Conservation (phyloP, 331 rosid genomes). For the Malus hybrid region DNA sequence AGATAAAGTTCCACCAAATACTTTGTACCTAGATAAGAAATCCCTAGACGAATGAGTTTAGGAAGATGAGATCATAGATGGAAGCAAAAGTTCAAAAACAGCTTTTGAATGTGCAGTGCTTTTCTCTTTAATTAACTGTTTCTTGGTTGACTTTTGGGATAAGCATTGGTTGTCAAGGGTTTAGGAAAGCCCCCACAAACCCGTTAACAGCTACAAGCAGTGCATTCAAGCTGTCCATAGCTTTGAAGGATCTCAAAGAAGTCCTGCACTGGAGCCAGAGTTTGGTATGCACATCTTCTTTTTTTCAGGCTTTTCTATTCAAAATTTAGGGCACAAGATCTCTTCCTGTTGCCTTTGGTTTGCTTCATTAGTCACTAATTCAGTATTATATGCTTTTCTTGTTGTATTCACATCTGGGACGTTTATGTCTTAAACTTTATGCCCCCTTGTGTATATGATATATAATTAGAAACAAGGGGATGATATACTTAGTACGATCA, state of each 20-base stretch:
- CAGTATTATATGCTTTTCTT: conserved; percentile 8
- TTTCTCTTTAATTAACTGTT: not conserved
- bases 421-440: not conserved
- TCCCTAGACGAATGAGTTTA: not conserved
- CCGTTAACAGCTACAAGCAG: not conserved
- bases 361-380: not conserved
- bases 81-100: conserved; percentile 18
- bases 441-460: not conserved
- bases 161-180: conserved; percentile 24
- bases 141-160: not conserved
- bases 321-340: conserved; percentile 19
- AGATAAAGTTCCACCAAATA: not conserved
- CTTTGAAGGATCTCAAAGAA: conserved; percentile 36
- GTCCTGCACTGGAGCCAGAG: not conserved
- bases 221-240: conserved; percentile 70
- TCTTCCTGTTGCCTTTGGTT: conserved; percentile 1
- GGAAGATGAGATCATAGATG: not conserved
- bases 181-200: conserved; percentile 15
- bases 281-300: conserved; percentile 9
- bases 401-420: conserved; percentile 19
- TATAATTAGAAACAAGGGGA: not conserved
- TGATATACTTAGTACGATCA: not conserved
- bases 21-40: conserved; percentile 1
- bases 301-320: conserved; percentile 1
- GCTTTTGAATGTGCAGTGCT: conserved; percentile 9